Evolutionary conservation across 1,284 basidiomycete species (phyloP).

Genomic region (Tilletia indica): DNA sequence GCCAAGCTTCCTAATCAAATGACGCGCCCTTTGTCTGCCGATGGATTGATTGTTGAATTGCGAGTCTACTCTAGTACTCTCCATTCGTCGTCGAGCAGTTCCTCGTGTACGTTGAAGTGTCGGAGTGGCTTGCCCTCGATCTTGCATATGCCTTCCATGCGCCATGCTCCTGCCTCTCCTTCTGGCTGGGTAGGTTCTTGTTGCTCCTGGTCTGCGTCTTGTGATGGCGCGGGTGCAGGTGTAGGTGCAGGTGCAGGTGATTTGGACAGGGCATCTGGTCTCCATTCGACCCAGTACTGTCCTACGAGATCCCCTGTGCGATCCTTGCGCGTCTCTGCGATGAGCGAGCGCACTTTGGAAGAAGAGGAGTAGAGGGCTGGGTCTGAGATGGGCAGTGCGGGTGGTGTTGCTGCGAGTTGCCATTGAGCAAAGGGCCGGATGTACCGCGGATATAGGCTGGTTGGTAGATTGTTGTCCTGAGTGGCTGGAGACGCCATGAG

Average conservation of each 20-base stretch:
- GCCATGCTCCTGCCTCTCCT: neutral
- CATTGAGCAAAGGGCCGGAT: conserved; percentile 74
- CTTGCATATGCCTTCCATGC: conserved; percentile 28
- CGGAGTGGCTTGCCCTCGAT: conserved; percentile 57
- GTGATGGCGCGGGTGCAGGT: neutral
- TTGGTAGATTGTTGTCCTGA: conserved; percentile 71
- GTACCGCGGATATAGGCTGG: conserved; percentile 70
- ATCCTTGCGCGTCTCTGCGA: conserved; percentile 46
- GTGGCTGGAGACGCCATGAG: conserved; percentile 65
- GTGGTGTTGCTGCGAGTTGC: conserved; percentile 31
- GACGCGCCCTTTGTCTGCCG: too few relatives aligned
- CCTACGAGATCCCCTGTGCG: conserved; percentile 68
- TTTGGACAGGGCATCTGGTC: conserved; percentile 57
- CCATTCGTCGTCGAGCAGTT: conserved; percentile 63
- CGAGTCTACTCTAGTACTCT: neutral
- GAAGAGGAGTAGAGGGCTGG: neutral
- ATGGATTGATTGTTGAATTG: neutral
- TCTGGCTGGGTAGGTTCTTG: neutral
- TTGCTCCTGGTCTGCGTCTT: neutral
- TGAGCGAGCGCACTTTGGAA: conserved; percentile 30
- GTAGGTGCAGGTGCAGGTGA: conserved; percentile 33
- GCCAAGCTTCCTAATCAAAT: neutral
- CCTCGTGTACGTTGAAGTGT: conserved; percentile 80
- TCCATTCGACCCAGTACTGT: conserved; percentile 72
- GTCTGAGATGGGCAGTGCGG: neutral